Percentiles rank a stretch among this genome's conserved stretches.
Evolutionary conservation across 2,329 filamentous ascomycete genomes (phyloP).

Genomic region (Sporothrix schenckii): DNA sequence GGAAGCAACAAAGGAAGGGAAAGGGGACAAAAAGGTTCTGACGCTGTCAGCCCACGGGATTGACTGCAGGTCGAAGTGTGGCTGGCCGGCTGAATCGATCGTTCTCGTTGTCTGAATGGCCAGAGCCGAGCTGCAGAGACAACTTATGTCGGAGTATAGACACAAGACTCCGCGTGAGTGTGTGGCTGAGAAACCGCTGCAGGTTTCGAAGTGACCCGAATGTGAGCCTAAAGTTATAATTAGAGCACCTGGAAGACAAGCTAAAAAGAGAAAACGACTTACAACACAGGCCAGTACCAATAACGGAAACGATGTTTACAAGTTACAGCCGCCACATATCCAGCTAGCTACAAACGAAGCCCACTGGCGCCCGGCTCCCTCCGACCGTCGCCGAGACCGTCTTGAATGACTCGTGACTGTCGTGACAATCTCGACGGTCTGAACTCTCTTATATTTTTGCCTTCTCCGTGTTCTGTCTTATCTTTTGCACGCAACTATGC

Average conservation of each 20-base stretch:
- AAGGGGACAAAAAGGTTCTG: slow-evolving; percentile 9
- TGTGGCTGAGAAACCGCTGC: slow-evolving; percentile 16
- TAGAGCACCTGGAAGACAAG: neutral
- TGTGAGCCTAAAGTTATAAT: slow-evolving; percentile 16
- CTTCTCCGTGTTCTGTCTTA: neutral
- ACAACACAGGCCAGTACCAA: neutral
- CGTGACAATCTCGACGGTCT: neutral
- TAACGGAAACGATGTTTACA: neutral
- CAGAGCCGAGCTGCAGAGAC: neutral
- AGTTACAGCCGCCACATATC: slow-evolving; percentile 11
- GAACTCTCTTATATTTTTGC: neutral
- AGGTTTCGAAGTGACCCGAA: slow-evolving; percentile 13
- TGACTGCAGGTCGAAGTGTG: slow-evolving; percentile 20
- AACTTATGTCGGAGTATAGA: neutral
- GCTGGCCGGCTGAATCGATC: slow-evolving; percentile 5
- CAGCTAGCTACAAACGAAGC: slow-evolving; percentile 14
- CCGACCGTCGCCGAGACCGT: neutral
- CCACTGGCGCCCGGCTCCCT: slow-evolving; percentile 22
- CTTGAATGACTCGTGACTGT: neutral
- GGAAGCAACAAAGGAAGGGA: neutral
- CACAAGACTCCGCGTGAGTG: neutral
- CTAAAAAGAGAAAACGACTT: slow-evolving; percentile 7
- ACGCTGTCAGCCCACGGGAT: slow-evolving; percentile 14
- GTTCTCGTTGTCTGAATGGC: slow-evolving; percentile 8
- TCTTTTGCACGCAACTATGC: neutral